A percentile compares a stretch with the other conserved stretches of the same genome.
Conservation (phyloP, 169 alveolate species). For the Plasmodium vivax region DNA sequence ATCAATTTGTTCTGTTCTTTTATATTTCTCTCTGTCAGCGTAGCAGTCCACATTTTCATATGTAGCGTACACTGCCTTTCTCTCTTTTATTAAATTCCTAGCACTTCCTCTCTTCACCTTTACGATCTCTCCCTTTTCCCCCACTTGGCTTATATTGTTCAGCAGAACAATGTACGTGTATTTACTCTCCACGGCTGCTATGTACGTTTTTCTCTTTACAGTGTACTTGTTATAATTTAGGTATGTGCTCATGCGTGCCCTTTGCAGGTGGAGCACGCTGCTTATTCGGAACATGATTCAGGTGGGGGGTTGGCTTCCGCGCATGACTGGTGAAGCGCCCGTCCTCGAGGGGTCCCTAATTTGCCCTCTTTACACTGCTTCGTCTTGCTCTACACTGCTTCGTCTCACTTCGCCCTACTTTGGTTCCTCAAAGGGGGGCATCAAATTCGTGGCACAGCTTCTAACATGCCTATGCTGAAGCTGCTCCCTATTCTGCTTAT, state of each 20-base stretch:
- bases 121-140: constrained; percentile 59
- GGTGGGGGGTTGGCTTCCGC: too few relatives aligned
- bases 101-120: constrained; percentile 60
- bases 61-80: constrained; percentile 68
- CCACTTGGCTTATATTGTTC: constrained; percentile 53
- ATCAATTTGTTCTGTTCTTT: constrained; percentile 42
- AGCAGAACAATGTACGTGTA: constrained; percentile 34
- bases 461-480: background rate
- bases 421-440: background rate
- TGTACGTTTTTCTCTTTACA: constrained; percentile 60
- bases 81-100: constrained; percentile 50
- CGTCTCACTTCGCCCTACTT: background rate
- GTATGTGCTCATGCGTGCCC: constrained; percentile 46
- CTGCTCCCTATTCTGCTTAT: background rate
- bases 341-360: background rate
- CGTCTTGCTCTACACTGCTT: too few relatives aligned
- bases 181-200: constrained; percentile 65
- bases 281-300: constrained; percentile 21
- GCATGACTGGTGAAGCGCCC: background rate
- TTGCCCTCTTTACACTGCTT: too few relatives aligned
- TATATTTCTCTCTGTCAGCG: constrained; percentile 65
- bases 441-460: background rate
- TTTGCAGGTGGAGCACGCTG: background rate
- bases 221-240: constrained; percentile 61
- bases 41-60: constrained; percentile 58